Evolutionary conservation across 352 stramenopile genomes (phyloP).

Genomic region (Phytopythium litorale): DNA sequence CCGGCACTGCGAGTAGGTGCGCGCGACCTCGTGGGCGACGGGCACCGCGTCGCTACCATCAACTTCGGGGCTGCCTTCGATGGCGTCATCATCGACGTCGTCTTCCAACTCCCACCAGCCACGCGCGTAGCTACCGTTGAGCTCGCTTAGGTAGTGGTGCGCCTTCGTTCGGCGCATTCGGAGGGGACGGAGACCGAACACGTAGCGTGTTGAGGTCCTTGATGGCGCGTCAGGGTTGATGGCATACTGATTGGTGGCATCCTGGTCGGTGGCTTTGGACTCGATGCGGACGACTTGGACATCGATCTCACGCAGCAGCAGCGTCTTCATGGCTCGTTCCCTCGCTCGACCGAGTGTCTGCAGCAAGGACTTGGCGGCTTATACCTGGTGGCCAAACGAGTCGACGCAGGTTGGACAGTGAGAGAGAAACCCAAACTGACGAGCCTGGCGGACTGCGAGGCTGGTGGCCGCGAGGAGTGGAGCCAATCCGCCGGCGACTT

Average conservation of each 20-base stretch:
- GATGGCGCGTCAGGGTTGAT: constrained; percentile 1
- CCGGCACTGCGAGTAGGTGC: constrained; percentile 56
- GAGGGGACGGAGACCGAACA: constrained; percentile 38
- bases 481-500: background rate
- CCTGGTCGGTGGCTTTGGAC: background rate
- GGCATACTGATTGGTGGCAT: background rate
- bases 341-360: background rate
- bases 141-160: constrained; percentile 22
- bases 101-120: constrained; percentile 11
- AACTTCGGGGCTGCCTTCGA: background rate
- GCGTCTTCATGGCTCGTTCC: constrained; percentile 24
- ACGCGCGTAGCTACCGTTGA: constrained; percentile 10
- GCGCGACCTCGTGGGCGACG: constrained; percentile 35
- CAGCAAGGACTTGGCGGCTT: background rate
- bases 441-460: background rate
- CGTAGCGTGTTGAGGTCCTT: constrained; percentile 34
- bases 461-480: background rate
- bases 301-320: constrained; percentile 46
- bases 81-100: constrained; percentile 7
- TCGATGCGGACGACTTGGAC: constrained; percentile 37
- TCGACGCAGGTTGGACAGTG: background rate
- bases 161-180: constrained; percentile 6
- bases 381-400: background rate
- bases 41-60: constrained; percentile 13
- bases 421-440: constrained; percentile 1